Evolutionary conservation across 179 eudicot genomes (phyloP), one percentile per base, ranked within the genome.

Genomic region (Carnegiea gigantea): DNA sequence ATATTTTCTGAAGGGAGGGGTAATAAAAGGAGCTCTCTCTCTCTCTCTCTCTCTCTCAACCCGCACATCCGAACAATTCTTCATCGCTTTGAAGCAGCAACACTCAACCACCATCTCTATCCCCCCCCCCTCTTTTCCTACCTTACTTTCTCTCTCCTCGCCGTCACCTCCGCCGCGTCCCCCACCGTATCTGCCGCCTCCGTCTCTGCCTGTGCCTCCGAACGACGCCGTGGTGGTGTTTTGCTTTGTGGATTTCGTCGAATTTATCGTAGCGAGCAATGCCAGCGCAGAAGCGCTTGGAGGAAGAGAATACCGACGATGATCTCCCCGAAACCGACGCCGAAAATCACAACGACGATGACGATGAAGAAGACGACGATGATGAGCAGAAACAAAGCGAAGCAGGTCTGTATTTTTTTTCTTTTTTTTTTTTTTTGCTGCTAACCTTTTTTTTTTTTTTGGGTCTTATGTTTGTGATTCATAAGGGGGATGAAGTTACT

Each of bases 91-190:
- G 65, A 51, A 36, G 48, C 70, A 77, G 51, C 79, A 77, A 70
- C 54, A 82, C 84, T 82, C 84, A 77, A 82, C 84, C 84, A 82
- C 79, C 83, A 17, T 7, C 73, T 51, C 53, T 36, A 23, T 20
- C 59, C 5, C 38, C 7, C 57, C 38, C 26, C 46, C 5, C 72
- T 59, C 48, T 5, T 18, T 15, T 33, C 15, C 23, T 23, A 36
- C 15, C 53, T 12, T 28, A 1, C 70, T 23, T 18, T 26, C 80
- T 77, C 80, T 77, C 80, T 77, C 84, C 77, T 76, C 60, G 71
- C 77, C 80, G 76, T 48, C 46, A 33, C 20, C 28, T 36, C 70
- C 79, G 21, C 70, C 28, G 15, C 44, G 44, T 2, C 0, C 72
- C 0, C 18, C 40, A 36, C 12, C 21, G 30, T 24, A 1, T 49